Evolutionary conservation across 1,139 yeast genomes (phyloP).

Genomic region (Pichia sp.): DNA sequence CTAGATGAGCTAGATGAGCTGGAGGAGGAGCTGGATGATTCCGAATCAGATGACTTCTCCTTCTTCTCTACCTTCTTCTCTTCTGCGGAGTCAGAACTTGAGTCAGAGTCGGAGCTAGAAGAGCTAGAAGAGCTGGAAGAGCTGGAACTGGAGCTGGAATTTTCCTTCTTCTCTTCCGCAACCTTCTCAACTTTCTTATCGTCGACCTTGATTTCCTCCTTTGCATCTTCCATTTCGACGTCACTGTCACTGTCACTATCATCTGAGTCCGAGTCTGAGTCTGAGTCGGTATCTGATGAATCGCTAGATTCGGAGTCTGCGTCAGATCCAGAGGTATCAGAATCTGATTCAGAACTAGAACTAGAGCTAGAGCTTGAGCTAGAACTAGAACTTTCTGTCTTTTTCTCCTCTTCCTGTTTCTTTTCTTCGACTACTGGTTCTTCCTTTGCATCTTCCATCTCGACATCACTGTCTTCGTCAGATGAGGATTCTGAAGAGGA

Average conservation of each 20-base stretch:
- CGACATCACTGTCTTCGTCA: slow-evolving; percentile 7
- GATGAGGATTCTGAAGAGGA: slow-evolving; percentile 17
- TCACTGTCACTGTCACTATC: too few species aligned
- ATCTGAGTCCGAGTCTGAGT: slow-evolving; percentile 9
- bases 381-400: slow-evolving; percentile 16
- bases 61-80: not conserved
- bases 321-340: slow-evolving; percentile 11
- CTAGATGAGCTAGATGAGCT: slow-evolving; percentile 7
- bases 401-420: not conserved
- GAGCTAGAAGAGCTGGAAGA: slow-evolving; percentile 7
- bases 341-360: slow-evolving; percentile 10
- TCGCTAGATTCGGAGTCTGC: slow-evolving; percentile 18
- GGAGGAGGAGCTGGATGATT: not conserved
- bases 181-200: too few species aligned
- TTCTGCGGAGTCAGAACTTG: slow-evolving; percentile 12
- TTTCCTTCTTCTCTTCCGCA: not conserved
- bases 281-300: slow-evolving; percentile 19
- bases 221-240: not conserved
- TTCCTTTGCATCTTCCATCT: slow-evolving; percentile 1
- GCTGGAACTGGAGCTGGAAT: slow-evolving; percentile 12
- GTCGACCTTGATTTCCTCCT: slow-evolving; percentile 6
- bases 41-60: not conserved
- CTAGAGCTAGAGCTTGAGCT: slow-evolving; percentile 9
- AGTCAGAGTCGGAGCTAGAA: slow-evolving; percentile 15
- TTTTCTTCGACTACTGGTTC: not conserved